Evolutionary conservation across 768 basidiomycete species (phyloP), one percentile per base, ranked within the genome.

Genomic region (Porpolomopsis calyptriformis): DNA sequence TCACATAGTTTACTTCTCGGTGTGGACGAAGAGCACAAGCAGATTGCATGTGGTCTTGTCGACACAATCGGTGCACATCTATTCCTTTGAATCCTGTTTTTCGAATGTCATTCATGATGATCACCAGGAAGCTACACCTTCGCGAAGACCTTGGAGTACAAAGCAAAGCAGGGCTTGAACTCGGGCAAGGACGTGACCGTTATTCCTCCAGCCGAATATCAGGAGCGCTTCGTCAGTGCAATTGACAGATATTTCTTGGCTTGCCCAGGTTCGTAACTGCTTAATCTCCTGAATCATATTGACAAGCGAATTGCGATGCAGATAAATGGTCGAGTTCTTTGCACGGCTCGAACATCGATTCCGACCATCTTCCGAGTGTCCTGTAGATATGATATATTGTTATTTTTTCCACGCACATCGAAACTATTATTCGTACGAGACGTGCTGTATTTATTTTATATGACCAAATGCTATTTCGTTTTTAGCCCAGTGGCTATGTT

Each of bases 131-230:
- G 83, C 54, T 91, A 83, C 60, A 86, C 84, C 0, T 82, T 89
- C 52, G 86, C 85, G 2, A 91, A 89, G 61, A 88, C 85, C 0
- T 65, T 91, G 5, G 87, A 91, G 60, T 86, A 86, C 61, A 84
- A 86, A 57, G 85, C 85, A 7, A 91, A 91, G 60, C 80, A 85
- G 36, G 79, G 77, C 4, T 66, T 89, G 10, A 78, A 78, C 38
- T 66, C 77, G 27, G 77, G 75, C 2, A 81, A 85, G 51, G 81
- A 87, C 26, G 77, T 85, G 7, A 90, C 86, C 0, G 82, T 89
- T 11, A 71, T 90, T 34, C 86, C 86, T 1, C 86, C 86, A 2
- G 67, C 74, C 3, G 85, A 88, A 58, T 90, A 90, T 56, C 77
- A 82, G 43, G 80, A 85, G 34, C 73, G 86, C 0, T 87, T 90